Percentiles rank a stretch among this genome's conserved stretches.
Evolutionary conservation across 148 eudicot genomes (phyloP).

Genomic region (Rhododendron mucronatum): DNA sequence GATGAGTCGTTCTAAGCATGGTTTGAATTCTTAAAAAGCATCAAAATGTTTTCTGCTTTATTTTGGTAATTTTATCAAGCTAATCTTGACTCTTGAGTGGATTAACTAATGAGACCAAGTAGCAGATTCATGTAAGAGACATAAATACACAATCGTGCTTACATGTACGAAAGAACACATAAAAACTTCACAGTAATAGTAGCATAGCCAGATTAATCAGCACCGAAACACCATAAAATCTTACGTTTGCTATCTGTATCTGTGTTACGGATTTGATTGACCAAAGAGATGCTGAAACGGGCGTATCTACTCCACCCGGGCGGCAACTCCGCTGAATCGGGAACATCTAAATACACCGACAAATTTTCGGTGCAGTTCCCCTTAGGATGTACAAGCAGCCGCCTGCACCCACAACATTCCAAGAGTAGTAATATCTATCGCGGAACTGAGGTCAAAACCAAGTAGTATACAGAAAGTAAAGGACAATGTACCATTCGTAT

Average conservation of each 20-base stretch:
- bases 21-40: not conserved
- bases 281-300: slow-evolving; percentile 37
- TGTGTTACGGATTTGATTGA: slow-evolving; percentile 33
- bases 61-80: too few relatives aligned
- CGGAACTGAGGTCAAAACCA: not conserved
- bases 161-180: not conserved
- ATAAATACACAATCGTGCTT: not conserved
- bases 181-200: not conserved
- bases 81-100: too few relatives aligned
- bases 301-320: slow-evolving; percentile 46
- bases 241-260: slow-evolving; percentile 29
- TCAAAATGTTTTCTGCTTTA: too few relatives aligned
- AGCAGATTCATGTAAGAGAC: not conserved
- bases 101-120: not conserved
- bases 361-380: slow-evolving; percentile 34
- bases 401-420: slow-evolving; percentile 7
- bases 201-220: not conserved
- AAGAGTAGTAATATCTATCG: too few relatives aligned
- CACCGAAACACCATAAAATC: not conserved
- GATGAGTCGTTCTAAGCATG: not conserved
- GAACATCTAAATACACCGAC: slow-evolving; percentile 42
- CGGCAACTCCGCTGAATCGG: slow-evolving; percentile 36
- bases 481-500: slow-evolving; percentile 14
- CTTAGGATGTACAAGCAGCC: slow-evolving; percentile 24
- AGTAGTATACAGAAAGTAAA: not conserved